phyloP scores from a whole-genome alignment of 2,329 filamentous ascomycete species.

The Sporothrix pseudoabietina region DNA sequence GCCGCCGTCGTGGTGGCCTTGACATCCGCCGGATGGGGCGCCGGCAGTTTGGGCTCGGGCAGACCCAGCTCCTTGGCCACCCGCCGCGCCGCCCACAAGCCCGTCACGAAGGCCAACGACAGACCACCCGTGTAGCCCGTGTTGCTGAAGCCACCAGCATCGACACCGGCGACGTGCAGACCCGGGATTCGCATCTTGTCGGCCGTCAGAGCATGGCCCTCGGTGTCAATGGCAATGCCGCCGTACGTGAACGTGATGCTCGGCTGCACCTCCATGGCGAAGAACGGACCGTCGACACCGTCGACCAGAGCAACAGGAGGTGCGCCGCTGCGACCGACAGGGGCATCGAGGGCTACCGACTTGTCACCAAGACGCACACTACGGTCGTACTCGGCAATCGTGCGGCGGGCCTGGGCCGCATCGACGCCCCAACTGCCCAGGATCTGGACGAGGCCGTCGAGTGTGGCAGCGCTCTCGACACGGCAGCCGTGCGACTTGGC shows the following conservation, averaged over 20 bases:
- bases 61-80: background rate
- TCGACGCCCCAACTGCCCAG: conserved; percentile 1
- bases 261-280: conserved; percentile 21
- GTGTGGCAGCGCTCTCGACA: background rate
- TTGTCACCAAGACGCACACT: background rate
- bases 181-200: conserved; percentile 5
- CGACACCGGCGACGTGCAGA: conserved; percentile 8
- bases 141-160: conserved; percentile 21
- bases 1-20: background rate
- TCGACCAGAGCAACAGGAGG: background rate
- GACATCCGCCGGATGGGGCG: background rate
- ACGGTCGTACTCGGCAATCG: conserved; percentile 13
- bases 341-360: background rate
- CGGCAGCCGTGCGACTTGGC: background rate
- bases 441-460: background rate
- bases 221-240: conserved; percentile 12
- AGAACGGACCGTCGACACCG: conserved; percentile 2
- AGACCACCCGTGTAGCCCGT: conserved; percentile 4
- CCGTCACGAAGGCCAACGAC: conserved; percentile 13
- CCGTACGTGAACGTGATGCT: conserved; percentile 18
- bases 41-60: conserved; percentile 4
- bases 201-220: conserved; percentile 6
- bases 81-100: background rate
- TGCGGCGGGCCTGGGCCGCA: background rate
- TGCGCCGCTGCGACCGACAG: background rate